phyloP scores from a whole-genome alignment of 176 grass and related monocot species.

The Olyra latifolia region DNA sequence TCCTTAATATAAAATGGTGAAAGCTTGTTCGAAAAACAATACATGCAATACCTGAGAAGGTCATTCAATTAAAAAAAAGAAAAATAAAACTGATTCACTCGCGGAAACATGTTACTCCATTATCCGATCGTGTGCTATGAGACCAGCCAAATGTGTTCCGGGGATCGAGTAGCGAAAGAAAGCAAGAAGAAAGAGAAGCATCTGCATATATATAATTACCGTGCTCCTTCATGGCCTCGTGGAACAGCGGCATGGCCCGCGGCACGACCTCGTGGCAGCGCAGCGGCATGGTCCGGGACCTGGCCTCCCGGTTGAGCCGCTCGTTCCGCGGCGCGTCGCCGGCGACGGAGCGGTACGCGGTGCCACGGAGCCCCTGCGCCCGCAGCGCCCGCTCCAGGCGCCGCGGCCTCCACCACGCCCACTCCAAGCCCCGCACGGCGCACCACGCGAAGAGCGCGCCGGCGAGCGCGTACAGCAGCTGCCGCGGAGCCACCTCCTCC shows the following conservation, averaged over 20 bases:
- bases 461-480: neutral
- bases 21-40: too few species aligned
- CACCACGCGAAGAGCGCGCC: slow-evolving; percentile 39
- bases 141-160: neutral
- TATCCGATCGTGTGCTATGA: neutral
- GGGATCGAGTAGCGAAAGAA: neutral
- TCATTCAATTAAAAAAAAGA: too few species aligned
- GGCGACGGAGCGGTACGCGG: slow-evolving; percentile 38
- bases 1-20: too few species aligned
- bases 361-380: slow-evolving; percentile 64
- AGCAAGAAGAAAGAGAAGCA: neutral
- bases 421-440: slow-evolving; percentile 42
- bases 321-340: slow-evolving; percentile 48
- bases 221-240: slow-evolving; percentile 59
- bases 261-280: slow-evolving; percentile 56
- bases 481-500: neutral
- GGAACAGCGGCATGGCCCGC: slow-evolving; percentile 39
- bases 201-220: neutral
- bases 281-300: slow-evolving; percentile 47
- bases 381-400: slow-evolving; percentile 43
- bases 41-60: too few species aligned
- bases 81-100: too few species aligned
- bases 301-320: slow-evolving; percentile 52
- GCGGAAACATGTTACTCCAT: too few species aligned
- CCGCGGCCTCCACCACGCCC: slow-evolving; percentile 62